phyloP scores from a whole-genome alignment of 345 rosid species.

The Citrus trifoliata region DNA sequence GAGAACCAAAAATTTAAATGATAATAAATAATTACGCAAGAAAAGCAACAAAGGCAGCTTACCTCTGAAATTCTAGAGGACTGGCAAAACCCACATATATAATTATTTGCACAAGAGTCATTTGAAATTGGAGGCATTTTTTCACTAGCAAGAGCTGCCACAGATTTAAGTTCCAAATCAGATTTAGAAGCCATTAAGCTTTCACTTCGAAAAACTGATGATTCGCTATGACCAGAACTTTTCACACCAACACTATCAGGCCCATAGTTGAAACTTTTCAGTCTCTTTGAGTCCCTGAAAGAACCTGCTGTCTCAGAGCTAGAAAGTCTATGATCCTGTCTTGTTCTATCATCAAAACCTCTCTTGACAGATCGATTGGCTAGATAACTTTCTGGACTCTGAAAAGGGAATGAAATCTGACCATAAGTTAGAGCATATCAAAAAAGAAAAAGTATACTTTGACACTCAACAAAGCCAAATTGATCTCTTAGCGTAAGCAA shows the following conservation, averaged over 20 bases:
- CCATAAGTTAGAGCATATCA: neutral
- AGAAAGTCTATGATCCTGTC: conserved; percentile 26
- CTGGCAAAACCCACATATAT: conserved; percentile 74
- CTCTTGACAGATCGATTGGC: conserved; percentile 21
- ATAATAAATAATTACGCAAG: neutral
- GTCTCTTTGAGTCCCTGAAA: conserved; percentile 46
- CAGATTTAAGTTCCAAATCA: conserved; percentile 7
- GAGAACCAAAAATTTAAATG: neutral
- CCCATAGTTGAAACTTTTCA: conserved; percentile 39
- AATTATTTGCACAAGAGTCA: conserved; percentile 14
- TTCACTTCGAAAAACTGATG: conserved; percentile 15
- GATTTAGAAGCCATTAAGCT: conserved; percentile 17
- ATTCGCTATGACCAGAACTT: conserved; percentile 3
- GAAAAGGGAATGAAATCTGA: conserved; percentile 7
- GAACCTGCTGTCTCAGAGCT: conserved; percentile 36
- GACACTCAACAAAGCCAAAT: neutral
- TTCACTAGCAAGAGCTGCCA: neutral
- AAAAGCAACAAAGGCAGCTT: neutral
- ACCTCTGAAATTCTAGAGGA: conserved; percentile 59
- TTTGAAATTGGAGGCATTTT: conserved; percentile 17
- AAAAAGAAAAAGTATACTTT: neutral
- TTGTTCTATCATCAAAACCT: conserved; percentile 18
- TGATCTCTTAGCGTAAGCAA: neutral
- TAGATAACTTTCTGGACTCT: conserved; percentile 35
- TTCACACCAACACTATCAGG: conserved; percentile 9